Evolutionary conservation across 2,329 filamentous ascomycete species (phyloP), one percentile per base, ranked within the genome.

Genomic region (Botrytis squamosa): DNA sequence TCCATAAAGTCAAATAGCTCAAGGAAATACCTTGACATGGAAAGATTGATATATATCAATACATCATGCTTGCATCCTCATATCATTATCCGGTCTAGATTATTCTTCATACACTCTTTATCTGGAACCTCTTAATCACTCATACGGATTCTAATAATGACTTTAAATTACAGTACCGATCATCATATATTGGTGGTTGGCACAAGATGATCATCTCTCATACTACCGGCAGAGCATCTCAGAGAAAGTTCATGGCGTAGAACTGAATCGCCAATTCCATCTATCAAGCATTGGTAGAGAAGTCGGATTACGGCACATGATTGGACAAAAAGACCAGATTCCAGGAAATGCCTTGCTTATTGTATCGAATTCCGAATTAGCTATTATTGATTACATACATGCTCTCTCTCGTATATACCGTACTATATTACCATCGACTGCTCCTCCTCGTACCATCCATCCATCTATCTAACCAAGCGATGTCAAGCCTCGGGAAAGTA

Each of bases 161-260:
- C 29, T 66, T 66, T 4, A 66, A 49, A 66, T 66, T 66, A 49
- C 63, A 49, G 18, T 66, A 66, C 63, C 63, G 20, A 67, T 38
- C 25, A 55, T 67, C 33, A 38, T 55, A 36, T 14, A 40, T 14
- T 40, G 22, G 8, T 38, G 44, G 46, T 55, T 55, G 33, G 65
- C 46, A n/a, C 18, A 40, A 67, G 25, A 67, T 67, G 65, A 49
- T 29, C 25, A 38, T 12, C 12, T 18, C 33, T 65, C 16, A 33
- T 36, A 25, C 36, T 20, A 8, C 5, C n/a, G n/a, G 16, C 8
- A 29, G 52, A 57, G 52, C 4, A 59, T 42, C 33, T 67, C 44
- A n/a, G 38, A 66, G 64, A 52, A 52, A 52, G 46, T 67, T 67
- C 65, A 67, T 40, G 33, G 64, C 29, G 64, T 52, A n/a, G 29